Evolutionary conservation across 768 basidiomycete species (phyloP), one percentile per base, ranked within the genome.

Genomic region (Agaricus subrufescens): DNA sequence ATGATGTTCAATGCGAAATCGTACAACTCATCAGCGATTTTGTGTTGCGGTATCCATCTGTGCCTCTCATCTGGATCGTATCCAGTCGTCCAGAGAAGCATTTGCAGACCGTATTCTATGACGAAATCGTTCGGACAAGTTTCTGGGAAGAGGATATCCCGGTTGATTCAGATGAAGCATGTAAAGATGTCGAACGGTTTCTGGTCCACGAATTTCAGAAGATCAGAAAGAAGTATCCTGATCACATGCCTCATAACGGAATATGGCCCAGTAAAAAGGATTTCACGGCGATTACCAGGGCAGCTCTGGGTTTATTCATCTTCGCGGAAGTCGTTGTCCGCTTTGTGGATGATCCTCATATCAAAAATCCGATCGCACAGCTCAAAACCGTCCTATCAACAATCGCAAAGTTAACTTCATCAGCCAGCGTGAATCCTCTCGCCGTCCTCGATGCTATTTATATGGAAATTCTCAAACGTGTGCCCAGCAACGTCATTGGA

Each of bases 11-110:
- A 19, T 45, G 39, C 23, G 50, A 60, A 14, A 50, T 68, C 29
- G 55, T 69, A 10, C 29, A 29, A 2, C 34, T 54, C 4, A 57
- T 66, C 11, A 48, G 31, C 1, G 25, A 31, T 4, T 47, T 49
- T 15, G 40, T 57, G 1, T 7, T 58, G 2, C 19, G 46, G 5
- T 25, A 23, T 3, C 44, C 37, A 7, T 27, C 25, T 2, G 47
- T 63, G 25, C 62, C 65, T 0, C 37, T 70, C 19, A 52, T 50
- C 15, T 64, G 70, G 43, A 38, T 71, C 15, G 62, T 72, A 29
- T 56, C 63, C 1, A 67, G 67, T 48, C 58, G 70, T 1, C 66
- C 69, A 5, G 71, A 71, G 45, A 44, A 56, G 2, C 56, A 64
- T 30, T 62, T 71, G n/a, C 39, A 47, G 10, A 50, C 55, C 0